Evolutionary conservation across 148 eudicot genomes (phyloP).

Genomic region (Nepenthes gracilis): DNA sequence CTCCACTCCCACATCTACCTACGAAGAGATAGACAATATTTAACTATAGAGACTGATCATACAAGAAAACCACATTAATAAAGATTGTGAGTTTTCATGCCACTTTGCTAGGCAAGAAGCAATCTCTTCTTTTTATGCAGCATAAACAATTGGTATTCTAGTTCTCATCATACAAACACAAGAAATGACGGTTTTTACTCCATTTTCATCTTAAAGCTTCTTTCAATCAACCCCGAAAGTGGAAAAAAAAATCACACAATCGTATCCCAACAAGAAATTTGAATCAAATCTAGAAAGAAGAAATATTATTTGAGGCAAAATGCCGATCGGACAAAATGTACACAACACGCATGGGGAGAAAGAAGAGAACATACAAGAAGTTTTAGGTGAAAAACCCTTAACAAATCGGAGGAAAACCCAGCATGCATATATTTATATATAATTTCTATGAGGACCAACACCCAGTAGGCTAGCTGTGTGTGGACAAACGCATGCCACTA

Average conservation of each 20-base stretch:
- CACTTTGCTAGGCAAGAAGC: slow-evolving; percentile 25
- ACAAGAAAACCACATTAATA: background rate
- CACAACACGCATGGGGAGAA: no score
- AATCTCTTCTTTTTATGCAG: slow-evolving; percentile 21
- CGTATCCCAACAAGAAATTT: background rate
- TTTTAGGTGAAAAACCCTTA: no score
- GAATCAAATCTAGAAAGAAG: no score
- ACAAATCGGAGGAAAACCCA: no score
- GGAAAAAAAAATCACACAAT: background rate
- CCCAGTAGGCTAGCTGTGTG: no score
- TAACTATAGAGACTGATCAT: slow-evolving; percentile 7
- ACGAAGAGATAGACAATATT: no score
- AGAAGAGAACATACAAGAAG: no score
- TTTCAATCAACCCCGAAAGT: background rate
- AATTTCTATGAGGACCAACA: no score
- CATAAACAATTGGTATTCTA: slow-evolving; percentile 8
- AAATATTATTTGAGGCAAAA: no score
- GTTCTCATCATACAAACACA: slow-evolving; percentile 13
- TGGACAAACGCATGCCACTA: no score
- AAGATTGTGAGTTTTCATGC: background rate
- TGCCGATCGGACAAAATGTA: no score
- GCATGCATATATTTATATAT: no score
- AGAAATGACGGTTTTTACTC: slow-evolving; percentile 12
- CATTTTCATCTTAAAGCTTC: slow-evolving; percentile 20
- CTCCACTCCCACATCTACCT: slow-evolving; percentile 13